Percentiles rank a stretch among this genome's conserved stretches.
Conservation (phyloP, 495 filamentous ascomycete genomes). For the Talaromyces liani region DNA sequence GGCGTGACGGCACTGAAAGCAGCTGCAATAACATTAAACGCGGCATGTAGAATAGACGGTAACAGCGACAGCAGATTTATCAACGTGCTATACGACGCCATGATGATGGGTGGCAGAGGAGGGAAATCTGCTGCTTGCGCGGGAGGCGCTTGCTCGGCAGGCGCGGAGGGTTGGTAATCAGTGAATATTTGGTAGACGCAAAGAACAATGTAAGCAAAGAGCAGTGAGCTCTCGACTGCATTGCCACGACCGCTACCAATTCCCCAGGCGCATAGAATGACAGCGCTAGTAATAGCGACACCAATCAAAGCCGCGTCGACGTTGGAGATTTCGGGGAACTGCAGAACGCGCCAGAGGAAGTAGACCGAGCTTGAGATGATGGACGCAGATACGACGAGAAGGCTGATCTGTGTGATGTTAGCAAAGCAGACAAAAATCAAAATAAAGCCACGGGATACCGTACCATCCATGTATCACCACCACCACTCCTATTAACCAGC, state of each 20-base stretch:
- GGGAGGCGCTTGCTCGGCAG: constrained; percentile 47
- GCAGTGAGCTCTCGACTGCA: constrained; percentile 87
- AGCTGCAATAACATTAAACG: constrained; percentile 78
- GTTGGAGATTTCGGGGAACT: constrained; percentile 87
- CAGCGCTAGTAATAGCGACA: constrained; percentile 78
- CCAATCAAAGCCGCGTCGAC: constrained; percentile 93
- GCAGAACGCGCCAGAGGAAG: constrained; percentile 90
- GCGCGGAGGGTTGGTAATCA: constrained; percentile 78
- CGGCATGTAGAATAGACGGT: constrained; percentile 74
- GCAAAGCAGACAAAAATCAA: background rate
- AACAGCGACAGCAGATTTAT: constrained; percentile 76
- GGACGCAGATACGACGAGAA: constrained; percentile 80
- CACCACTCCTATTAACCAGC: constrained; percentile 80
- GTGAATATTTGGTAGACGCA: constrained; percentile 99
- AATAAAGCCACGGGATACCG: constrained; percentile 19
- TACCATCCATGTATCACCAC: constrained; percentile 97
- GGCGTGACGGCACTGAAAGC: constrained; percentile 91
- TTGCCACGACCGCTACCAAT: constrained; percentile 93
- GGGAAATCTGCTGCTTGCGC: constrained; percentile 72
- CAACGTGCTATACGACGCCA: constrained; percentile 95
- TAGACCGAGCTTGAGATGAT: constrained; percentile 91
- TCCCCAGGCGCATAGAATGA: constrained; percentile 89
- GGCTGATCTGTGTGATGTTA: constrained; percentile 58
- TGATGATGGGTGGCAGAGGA: constrained; percentile 89
- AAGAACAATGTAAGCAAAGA: constrained; percentile 94